Base-by-base conservation (phyloP, 2,329 filamentous ascomycete genomes). In the Ceratocystis papillata region DNA sequence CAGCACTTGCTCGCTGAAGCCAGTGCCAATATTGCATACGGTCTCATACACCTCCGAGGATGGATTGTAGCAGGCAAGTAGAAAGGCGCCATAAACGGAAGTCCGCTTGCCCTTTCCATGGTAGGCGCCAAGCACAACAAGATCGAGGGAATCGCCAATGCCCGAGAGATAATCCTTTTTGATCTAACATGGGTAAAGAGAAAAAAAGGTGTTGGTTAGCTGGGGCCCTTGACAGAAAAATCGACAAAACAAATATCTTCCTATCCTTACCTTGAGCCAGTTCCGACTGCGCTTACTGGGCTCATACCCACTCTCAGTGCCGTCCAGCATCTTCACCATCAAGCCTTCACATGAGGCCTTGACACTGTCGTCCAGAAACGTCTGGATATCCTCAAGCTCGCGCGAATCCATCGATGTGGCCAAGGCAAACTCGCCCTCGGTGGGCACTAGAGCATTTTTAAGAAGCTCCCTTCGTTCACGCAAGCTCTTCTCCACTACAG, bases 291-390 rank as follows among this genome's bases (percentile, higher is more conserved):
- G 87, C 75, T 96, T 96, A 72, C 90, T 96, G 22, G 94, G 94
- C 76, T 97, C 93, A 74, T 99, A 99, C 71, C 89, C 90, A 71
- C 90, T 96, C 76, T 96, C 93, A 5, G 83, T 79, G 0, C 93
- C 94, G 74, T 97, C 93, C 67, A 99, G 78, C 94, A 99, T 99
- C 79, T 99, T 99, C 15, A 99, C 94, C 94, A 99, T 99, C 64
- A 99, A 80, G 10, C 94, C 94, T 78, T 99, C 94, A 73, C 94
- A 99, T 0, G 90, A 95, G 1, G 92, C 90, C 75, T 96, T 96
- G 69, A 99, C 88, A 72, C 89, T 94, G 67, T 97, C 93, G 72
- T 99, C 94, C 1, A 99, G 81, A 72, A 99, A 88, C 1, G 81
- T 82, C 73, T 97, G 93, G 65, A 99, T 99, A 72, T 96, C 90